Conservation (phyloP, 192 early-diverging fungal genomes). For the Pilaira anomala region DNA sequence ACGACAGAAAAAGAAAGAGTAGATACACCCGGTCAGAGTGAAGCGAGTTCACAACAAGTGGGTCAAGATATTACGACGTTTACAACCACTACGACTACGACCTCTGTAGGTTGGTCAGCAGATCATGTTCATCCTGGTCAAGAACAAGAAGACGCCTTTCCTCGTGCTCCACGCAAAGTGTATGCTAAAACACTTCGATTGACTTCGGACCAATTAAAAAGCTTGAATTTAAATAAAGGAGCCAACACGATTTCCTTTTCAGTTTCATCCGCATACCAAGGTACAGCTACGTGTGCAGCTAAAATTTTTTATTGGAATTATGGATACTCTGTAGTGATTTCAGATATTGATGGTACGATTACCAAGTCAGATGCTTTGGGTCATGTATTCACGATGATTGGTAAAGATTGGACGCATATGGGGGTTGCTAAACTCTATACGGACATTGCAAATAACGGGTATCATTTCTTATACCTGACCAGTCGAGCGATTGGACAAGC, state of each 20-base stretch:
- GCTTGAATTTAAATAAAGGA: slow-evolving; percentile 79
- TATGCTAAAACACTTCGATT: slow-evolving; percentile 93
- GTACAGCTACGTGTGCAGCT: slow-evolving; percentile 74
- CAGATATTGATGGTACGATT: slow-evolving; percentile 98
- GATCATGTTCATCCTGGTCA: slow-evolving; percentile 18
- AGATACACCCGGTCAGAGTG: background rate
- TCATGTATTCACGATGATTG: slow-evolving; percentile 96
- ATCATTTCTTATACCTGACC: slow-evolving; percentile 94
- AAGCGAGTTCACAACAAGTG: background rate
- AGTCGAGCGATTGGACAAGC: slow-evolving; percentile 94
- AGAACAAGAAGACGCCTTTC: slow-evolving; percentile 4
- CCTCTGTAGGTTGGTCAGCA: slow-evolving; percentile 32
- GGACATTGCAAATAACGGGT: slow-evolving; percentile 91
- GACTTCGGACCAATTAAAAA: slow-evolving; percentile 87
- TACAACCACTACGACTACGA: slow-evolving; percentile 36
- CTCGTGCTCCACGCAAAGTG: slow-evolving; percentile 30
- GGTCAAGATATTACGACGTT: slow-evolving; percentile 29
- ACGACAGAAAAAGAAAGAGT: background rate
- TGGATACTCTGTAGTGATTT: slow-evolving; percentile 88
- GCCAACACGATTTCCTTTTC: slow-evolving; percentile 89
- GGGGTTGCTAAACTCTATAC: slow-evolving; percentile 97
- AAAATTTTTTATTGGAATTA: slow-evolving; percentile 89
- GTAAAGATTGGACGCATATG: slow-evolving; percentile 96
- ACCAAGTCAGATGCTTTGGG: slow-evolving; percentile 97
- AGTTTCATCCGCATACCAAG: slow-evolving; percentile 74